These are phyloP conservation scores for Phytophthora aleatoria DNA, from an alignment of 352 stramenopile species.

Conservation along the genomic window DNA sequence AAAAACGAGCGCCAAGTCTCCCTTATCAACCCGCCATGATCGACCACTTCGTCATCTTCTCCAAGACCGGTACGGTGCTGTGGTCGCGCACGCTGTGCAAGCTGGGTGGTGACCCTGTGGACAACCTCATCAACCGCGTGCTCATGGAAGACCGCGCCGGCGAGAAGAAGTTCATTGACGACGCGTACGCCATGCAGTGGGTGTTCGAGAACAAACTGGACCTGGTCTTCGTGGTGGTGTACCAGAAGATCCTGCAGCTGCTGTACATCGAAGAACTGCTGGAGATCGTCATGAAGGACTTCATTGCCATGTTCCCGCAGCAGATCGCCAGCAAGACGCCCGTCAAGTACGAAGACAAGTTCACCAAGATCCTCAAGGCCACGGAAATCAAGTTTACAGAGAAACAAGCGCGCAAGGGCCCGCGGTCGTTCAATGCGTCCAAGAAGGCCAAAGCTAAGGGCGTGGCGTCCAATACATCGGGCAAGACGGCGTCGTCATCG, in stretches of 20 bases:
- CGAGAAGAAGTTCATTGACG: conserved; percentile 85
- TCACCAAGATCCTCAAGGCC: conserved; percentile 78
- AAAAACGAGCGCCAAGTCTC: conserved; percentile 2
- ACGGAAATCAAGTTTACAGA: conserved; percentile 70
- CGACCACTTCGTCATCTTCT: conserved; percentile 93
- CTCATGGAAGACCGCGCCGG: conserved; percentile 90
- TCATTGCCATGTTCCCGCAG: conserved; percentile 72
- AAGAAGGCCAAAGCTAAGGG: conserved; percentile 75
- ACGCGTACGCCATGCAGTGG: conserved; percentile 91
- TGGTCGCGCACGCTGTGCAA: conserved; percentile 91
- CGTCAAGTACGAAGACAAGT: conserved; percentile 84
- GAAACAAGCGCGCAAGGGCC: conserved; percentile 64
- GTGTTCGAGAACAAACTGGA: conserved; percentile 92
- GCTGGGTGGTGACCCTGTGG: conserved; percentile 83
- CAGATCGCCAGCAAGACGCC: conserved; percentile 74
- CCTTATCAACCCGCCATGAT: conserved; percentile 68
- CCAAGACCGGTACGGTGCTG: conserved; percentile 89
- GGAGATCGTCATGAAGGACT: conserved; percentile 87
- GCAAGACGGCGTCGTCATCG: conserved; percentile 50
- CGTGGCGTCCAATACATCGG: conserved; percentile 45
- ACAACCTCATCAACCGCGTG: conserved; percentile 89
- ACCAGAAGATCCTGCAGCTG: conserved; percentile 91
- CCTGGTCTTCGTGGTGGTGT: conserved; percentile 92
- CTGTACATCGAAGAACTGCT: conserved; percentile 93
- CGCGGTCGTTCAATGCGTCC: conserved; percentile 64